Conservation (phyloP, 1,139 yeast genomes). For the Pneumocystis oryctolagi region DNA sequence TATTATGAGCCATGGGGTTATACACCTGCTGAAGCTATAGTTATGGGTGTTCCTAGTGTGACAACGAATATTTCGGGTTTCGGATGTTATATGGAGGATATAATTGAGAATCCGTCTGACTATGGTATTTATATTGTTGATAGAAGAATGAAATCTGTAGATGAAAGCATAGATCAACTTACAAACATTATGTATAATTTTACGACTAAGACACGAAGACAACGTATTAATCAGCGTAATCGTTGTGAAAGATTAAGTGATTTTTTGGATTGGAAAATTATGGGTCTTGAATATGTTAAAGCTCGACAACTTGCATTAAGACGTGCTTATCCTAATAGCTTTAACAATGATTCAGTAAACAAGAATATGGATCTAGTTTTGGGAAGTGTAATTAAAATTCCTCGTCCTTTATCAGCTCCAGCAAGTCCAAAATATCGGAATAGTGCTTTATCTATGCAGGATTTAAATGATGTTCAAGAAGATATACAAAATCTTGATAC, state of each 20-base stretch:
- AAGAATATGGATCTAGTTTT: constrained; percentile 40
- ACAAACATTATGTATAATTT: constrained; percentile 83
- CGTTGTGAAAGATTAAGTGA: constrained; percentile 90
- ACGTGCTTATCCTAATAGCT: constrained; percentile 85
- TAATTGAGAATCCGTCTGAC: constrained; percentile 86
- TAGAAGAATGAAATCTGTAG: constrained; percentile 83
- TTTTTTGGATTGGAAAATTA: constrained; percentile 89
- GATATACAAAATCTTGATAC: constrained; percentile 57
- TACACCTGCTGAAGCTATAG: constrained; percentile 98
- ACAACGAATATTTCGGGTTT: constrained; percentile 93
- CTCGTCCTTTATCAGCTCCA: constrained; percentile 87
- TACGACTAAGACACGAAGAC: constrained; percentile 79
- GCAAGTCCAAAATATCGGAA: constrained; percentile 86
- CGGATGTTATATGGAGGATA: constrained; percentile 97
- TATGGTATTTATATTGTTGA: constrained; percentile 96
- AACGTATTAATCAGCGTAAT: constrained; percentile 93
- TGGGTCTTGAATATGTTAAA: constrained; percentile 92
- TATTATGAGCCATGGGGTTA: constrained; percentile 99
- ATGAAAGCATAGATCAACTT: constrained; percentile 84
- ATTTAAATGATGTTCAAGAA: constrained; percentile 89
- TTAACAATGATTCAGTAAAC: constrained; percentile 26
- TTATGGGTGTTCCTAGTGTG: constrained; percentile 98
- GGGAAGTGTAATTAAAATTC: constrained; percentile 46
- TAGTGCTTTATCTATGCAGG: constrained; percentile 35
- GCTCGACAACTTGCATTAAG: constrained; percentile 85